These are phyloP conservation scores for Trichoderma pleuroti DNA, from an alignment of 2,329 filamentous ascomycete genomes.

Conservation along the genomic window DNA sequence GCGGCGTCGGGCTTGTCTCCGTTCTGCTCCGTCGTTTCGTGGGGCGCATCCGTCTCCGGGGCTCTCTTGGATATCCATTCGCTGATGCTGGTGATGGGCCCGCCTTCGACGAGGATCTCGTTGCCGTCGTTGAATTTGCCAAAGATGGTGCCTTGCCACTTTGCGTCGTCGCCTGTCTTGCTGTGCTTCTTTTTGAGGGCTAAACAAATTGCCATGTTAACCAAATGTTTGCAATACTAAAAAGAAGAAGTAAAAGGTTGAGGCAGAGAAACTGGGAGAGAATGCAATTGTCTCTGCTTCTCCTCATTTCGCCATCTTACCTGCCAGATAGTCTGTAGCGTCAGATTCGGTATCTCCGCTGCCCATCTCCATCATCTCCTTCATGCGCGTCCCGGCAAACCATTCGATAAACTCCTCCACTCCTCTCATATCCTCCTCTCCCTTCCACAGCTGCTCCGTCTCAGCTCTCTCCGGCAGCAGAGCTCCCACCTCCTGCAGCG, in stretches of 20 bases:
- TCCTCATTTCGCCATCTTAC: slow-evolving; percentile 34
- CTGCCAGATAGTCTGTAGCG: slow-evolving; percentile 66
- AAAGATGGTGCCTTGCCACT: slow-evolving; percentile 80
- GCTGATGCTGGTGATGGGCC: slow-evolving; percentile 39
- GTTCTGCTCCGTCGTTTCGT: slow-evolving; percentile 14
- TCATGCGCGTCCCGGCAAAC: slow-evolving; percentile 70
- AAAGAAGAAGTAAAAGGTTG: background rate
- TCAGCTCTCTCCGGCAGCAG: slow-evolving; percentile 65
- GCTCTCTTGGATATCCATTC: slow-evolving; percentile 37
- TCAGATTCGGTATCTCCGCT: slow-evolving; percentile 63
- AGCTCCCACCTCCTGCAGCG: slow-evolving; percentile 75
- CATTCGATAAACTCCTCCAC: slow-evolving; percentile 76
- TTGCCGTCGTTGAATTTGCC: slow-evolving; percentile 69
- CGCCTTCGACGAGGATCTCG: slow-evolving; percentile 75
- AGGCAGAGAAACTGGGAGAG: background rate
- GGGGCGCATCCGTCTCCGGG: slow-evolving; percentile 16
- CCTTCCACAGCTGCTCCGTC: slow-evolving; percentile 65
- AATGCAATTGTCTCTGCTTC: background rate
- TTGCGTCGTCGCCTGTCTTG: slow-evolving; percentile 81
- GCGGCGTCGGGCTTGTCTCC: slow-evolving; percentile 16
- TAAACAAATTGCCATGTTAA: slow-evolving; percentile 29
- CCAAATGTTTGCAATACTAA: slow-evolving; percentile 37
- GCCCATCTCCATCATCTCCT: slow-evolving; percentile 77
- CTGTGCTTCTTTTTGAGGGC: slow-evolving; percentile 89
- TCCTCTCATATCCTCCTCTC: slow-evolving; percentile 73